These are phyloP conservation scores for Pseudogymnoascus sp. DNA, from an alignment of 2,329 filamentous ascomycete species.

Conservation along the genomic window DNA sequence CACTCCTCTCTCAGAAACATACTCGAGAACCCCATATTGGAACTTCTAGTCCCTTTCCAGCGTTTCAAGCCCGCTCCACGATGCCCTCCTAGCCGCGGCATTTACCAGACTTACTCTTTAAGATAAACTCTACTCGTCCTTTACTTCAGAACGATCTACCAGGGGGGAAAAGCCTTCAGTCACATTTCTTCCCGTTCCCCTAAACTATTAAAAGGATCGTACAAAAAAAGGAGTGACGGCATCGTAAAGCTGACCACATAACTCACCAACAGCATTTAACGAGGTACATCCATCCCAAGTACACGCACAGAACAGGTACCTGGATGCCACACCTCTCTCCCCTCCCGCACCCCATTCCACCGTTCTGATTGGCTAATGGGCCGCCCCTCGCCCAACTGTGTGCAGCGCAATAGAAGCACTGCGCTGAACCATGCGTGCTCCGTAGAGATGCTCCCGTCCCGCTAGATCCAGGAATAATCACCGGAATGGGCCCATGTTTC, in stretches of 20 bases:
- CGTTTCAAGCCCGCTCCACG: neutral
- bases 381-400: neutral
- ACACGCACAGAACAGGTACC: neutral
- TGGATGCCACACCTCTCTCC: neutral
- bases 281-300: neutral
- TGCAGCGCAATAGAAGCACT: neutral
- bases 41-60: neutral
- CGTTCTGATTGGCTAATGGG: neutral
- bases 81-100: neutral
- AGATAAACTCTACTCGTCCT: no score
- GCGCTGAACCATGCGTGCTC: neutral
- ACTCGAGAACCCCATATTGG: no score
- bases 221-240: conserved; percentile 1
- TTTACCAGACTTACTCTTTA: neutral
- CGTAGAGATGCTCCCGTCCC: neutral
- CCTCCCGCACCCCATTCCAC: neutral
- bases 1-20: no score
- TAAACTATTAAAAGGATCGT: neutral
- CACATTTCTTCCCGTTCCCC: neutral
- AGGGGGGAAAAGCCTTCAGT: neutral
- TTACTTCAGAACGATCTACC: neutral
- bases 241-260: neutral
- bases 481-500: conserved; percentile 5
- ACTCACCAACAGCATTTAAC: neutral
- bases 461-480: conserved; percentile 2